Evolutionary conservation across 2,329 filamentous ascomycete species (phyloP).

Genomic region (Fusarium sp.): DNA sequence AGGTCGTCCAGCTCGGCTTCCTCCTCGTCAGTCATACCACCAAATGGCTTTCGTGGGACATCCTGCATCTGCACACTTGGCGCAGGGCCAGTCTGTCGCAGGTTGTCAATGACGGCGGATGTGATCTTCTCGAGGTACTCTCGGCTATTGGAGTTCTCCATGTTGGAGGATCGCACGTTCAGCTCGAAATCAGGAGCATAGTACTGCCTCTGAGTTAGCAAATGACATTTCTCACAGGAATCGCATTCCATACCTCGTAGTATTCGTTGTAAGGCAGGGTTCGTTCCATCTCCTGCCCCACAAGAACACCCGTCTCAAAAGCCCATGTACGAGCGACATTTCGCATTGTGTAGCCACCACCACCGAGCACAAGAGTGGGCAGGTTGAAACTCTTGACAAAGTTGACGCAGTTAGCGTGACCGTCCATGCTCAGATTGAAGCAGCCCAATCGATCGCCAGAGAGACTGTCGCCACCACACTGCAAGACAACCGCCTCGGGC

Average conservation of each 20-base stretch:
- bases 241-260: slow-evolving; percentile 71
- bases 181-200: slow-evolving; percentile 92
- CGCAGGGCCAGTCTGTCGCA: slow-evolving; percentile 84
- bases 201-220: slow-evolving; percentile 66
- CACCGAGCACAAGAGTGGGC: slow-evolving; percentile 91
- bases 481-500: slow-evolving; percentile 91
- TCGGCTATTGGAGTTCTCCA: slow-evolving; percentile 89
- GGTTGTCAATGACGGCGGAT: slow-evolving; percentile 83
- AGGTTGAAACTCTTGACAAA: slow-evolving; percentile 88
- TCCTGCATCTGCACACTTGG: slow-evolving; percentile 95
- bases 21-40: slow-evolving; percentile 73
- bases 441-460: slow-evolving; percentile 94
- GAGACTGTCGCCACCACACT: slow-evolving; percentile 94
- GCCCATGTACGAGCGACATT: slow-evolving; percentile 98
- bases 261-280: slow-evolving; percentile 97
- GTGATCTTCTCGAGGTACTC: slow-evolving; percentile 87
- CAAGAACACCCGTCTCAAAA: slow-evolving; percentile 91
- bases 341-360: slow-evolving; percentile 95
- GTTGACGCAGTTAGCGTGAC: slow-evolving; percentile 92
- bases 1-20: slow-evolving; percentile 73
- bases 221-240: background rate
- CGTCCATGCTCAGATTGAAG: slow-evolving; percentile 97
- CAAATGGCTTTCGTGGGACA: slow-evolving; percentile 70
- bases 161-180: slow-evolving; percentile 87
- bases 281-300: slow-evolving; percentile 82